These are phyloP conservation scores for Boletus sp. DNA, from an alignment of 768 basidiomycete genomes.

Conservation along the genomic window DNA sequence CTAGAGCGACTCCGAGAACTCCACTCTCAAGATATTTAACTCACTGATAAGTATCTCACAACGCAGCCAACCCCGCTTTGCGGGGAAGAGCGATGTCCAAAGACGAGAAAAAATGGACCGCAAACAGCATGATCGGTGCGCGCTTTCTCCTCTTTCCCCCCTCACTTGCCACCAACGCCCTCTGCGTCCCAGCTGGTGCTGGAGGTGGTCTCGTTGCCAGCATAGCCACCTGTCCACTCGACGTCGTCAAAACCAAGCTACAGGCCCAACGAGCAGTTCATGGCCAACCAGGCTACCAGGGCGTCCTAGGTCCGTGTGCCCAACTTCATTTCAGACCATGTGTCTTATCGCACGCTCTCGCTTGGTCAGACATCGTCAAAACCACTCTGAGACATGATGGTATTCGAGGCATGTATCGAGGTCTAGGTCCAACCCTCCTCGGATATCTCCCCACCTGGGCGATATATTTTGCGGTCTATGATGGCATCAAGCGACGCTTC, in stretches of 20 bases:
- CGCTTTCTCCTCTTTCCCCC: background rate
- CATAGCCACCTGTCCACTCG: constrained; percentile 93
- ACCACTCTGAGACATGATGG: constrained; percentile 66
- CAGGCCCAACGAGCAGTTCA: constrained; percentile 84
- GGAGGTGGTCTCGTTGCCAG: constrained; percentile 92
- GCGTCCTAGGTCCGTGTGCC: constrained; percentile 61
- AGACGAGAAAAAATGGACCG: constrained; percentile 61
- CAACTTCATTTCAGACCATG: constrained; percentile 4
- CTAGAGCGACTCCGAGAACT: too few species aligned
- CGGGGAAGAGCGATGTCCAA: constrained; percentile 68
- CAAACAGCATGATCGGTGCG: constrained; percentile 82
- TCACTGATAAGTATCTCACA: background rate
- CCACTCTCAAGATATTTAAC: too few species aligned
- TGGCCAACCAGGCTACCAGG: constrained; percentile 73
- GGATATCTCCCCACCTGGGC: constrained; percentile 99
- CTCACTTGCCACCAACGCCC: background rate
- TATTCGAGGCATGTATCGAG: constrained; percentile 88
- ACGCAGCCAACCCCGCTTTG: constrained; percentile 43
- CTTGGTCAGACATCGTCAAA: constrained; percentile 48
- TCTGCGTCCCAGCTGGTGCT: constrained; percentile 68
- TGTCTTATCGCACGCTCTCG: constrained; percentile 14
- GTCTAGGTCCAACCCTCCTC: constrained; percentile 93
- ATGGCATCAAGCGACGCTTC: constrained; percentile 85
- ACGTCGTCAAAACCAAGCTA: constrained; percentile 95
- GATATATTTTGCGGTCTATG: constrained; percentile 97